Evolutionary conservation across 371 early-diverging fungal species (phyloP).

Genomic region (Syncephalis plumigaleata): DNA sequence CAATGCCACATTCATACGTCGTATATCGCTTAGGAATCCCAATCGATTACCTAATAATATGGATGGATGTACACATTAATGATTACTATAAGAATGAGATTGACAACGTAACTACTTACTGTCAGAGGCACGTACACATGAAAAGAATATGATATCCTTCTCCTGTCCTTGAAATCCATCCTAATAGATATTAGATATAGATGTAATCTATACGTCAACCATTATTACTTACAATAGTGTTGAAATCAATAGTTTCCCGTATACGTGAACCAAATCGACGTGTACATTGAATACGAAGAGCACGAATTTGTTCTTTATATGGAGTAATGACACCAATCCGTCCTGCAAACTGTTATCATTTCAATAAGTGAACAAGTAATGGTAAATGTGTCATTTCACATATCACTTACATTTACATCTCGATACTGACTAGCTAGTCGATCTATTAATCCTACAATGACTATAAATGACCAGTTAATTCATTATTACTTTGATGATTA

Average conservation of each 20-base stretch:
- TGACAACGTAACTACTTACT: slow-evolving; percentile 19
- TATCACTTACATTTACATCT: slow-evolving; percentile 25
- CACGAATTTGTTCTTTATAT: slow-evolving; percentile 72
- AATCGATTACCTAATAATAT: slow-evolving; percentile 33
- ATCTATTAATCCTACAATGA: slow-evolving; percentile 52
- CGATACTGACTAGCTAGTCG: slow-evolving; percentile 32
- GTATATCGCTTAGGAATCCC: slow-evolving; percentile 83
- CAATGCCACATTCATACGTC: slow-evolving; percentile 89
- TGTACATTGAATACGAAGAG: slow-evolving; percentile 44
- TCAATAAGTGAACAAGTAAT: neutral
- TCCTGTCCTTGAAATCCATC: slow-evolving; percentile 99
- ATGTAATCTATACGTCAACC: no score
- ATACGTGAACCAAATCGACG: slow-evolving; percentile 37
- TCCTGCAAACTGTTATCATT: slow-evolving; percentile 39
- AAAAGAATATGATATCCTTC: slow-evolving; percentile 89
- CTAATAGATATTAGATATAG: slow-evolving; percentile 10
- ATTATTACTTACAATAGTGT: slow-evolving; percentile 58
- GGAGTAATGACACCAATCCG: slow-evolving; percentile 83
- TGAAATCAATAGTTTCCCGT: slow-evolving; percentile 69
- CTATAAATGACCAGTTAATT: slow-evolving; percentile 4
- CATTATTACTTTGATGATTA: no score
- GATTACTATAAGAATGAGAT: neutral
- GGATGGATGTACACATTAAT: neutral
- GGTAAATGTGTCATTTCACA: neutral
- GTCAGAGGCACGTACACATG: slow-evolving; percentile 74